Conservation (phyloP, 75 land plant species). For the Pseudotsuga menziesii region DNA sequence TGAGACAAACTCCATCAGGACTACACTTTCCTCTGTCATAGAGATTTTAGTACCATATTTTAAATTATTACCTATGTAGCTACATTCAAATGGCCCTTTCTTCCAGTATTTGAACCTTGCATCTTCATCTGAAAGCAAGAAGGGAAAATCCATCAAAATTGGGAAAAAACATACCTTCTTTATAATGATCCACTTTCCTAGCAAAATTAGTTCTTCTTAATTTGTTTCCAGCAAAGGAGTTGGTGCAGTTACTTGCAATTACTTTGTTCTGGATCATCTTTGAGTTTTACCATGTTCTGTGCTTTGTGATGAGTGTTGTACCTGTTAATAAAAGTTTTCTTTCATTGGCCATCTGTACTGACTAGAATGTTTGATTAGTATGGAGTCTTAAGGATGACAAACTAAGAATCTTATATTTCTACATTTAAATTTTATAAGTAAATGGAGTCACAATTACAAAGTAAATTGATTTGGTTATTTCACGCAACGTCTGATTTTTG, state of each 20-base stretch:
- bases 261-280: background rate
- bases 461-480: conserved; percentile 26
- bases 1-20: too few relatives aligned
- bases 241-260: background rate
- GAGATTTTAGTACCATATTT: too few relatives aligned
- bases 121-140: too few relatives aligned
- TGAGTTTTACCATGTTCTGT: background rate
- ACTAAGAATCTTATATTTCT: background rate
- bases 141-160: too few relatives aligned
- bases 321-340: background rate
- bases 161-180: too few relatives aligned
- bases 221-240: background rate
- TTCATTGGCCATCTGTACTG: background rate
- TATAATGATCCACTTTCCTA: too few relatives aligned
- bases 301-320: background rate
- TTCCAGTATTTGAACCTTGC: too few relatives aligned
- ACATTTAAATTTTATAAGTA: conserved; percentile 21
- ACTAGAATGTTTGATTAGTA: background rate
- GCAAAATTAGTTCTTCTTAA: too few relatives aligned
- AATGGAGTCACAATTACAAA: conserved; percentile 23
- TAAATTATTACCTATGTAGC: too few relatives aligned
- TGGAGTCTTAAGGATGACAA: background rate
- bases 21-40: too few relatives aligned
- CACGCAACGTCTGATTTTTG: conserved; percentile 18
- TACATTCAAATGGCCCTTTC: too few relatives aligned